Percentiles rank a stretch among this genome's conserved stretches.
phyloP scores from a whole-genome alignment of 106 monocot species.

The Amphibolis antarctica region DNA sequence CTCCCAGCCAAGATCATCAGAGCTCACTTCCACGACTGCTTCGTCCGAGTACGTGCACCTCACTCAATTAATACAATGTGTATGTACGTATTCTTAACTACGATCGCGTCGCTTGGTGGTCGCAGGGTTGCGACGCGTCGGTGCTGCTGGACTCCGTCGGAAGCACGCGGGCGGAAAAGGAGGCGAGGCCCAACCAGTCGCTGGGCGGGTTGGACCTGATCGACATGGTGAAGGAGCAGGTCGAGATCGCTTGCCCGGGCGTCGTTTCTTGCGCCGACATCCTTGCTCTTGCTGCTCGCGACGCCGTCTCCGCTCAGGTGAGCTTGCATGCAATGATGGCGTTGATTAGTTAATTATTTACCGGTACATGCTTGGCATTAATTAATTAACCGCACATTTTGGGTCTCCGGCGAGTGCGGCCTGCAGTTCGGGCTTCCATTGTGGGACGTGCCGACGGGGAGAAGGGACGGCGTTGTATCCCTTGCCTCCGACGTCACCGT shows the following conservation, averaged over 20 bases:
- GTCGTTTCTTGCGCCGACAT: constrained; percentile 63
- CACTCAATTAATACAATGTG: too few relatives aligned
- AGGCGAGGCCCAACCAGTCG: constrained; percentile 31
- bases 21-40: background rate
- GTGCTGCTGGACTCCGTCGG: constrained; percentile 29
- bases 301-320: constrained; percentile 33
- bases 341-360: too few relatives aligned
- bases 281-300: constrained; percentile 41
- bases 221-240: constrained; percentile 30
- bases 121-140: constrained; percentile 58
- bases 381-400: too few relatives aligned
- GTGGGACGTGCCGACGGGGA: constrained; percentile 34
- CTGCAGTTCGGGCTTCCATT: constrained; percentile 4
- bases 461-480: constrained; percentile 36
- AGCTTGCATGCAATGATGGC: too few relatives aligned
- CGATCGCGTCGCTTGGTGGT: too few relatives aligned
- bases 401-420: too few relatives aligned
- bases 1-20: background rate
- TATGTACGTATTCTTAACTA: too few relatives aligned
- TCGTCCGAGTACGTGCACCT: background rate
- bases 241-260: constrained; percentile 39
- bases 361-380: too few relatives aligned
- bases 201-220: constrained; percentile 37
- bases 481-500: constrained; percentile 17
- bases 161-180: constrained; percentile 34